Evolutionary conservation across 495 filamentous ascomycete species (phyloP), one percentile per base, ranked within the genome.

Genomic region (Podospora pseudopauciseta): DNA sequence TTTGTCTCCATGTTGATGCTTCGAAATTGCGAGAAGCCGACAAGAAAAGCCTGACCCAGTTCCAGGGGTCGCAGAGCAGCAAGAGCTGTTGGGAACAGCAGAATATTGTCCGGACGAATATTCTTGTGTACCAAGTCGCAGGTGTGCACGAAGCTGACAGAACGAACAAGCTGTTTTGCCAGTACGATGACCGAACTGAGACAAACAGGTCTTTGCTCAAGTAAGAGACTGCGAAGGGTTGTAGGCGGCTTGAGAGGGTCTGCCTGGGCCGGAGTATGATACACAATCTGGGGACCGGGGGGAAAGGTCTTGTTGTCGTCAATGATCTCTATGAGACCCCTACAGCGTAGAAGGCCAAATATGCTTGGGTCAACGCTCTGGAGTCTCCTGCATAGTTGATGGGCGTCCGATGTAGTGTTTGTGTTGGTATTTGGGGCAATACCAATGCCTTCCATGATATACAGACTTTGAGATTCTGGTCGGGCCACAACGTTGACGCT

Each of bases 41-140:
- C 18, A 5, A 63, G 61, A n/a, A 39, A 44, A 11, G 30, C 32
- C 7, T 28, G 9, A 0, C 61, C 61, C 5, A 63, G 6, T n/a
- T 18, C n/a, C 18, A 63, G n/a, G 1, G n/a, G 55, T 49, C 30
- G 28, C 13, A 9, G 28, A 9, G 39, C 0, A 32, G 16, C 32
- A 20, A 20, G 18, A 4, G 13, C 61, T 19, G 27, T 18, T 4
- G 61, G 61, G n/a, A 63, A 32, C 28, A 63, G 4, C 5, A 63
- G 61, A 13, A 63, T 49, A n/a, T 28, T 63, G 34, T 63, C 61
- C 30, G 61, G 61, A 13, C 61, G 61, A 32, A 63, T 63, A n/a
- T 63, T 63, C 32, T 63, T 63, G 61, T 63, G 61, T 3, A 63
- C 61, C 27, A 63, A 49, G 27, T 63, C 61, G n/a, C 61, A 63